Evolutionary conservation across 768 basidiomycete species (phyloP).

Genomic region (Suillus brevipes): DNA sequence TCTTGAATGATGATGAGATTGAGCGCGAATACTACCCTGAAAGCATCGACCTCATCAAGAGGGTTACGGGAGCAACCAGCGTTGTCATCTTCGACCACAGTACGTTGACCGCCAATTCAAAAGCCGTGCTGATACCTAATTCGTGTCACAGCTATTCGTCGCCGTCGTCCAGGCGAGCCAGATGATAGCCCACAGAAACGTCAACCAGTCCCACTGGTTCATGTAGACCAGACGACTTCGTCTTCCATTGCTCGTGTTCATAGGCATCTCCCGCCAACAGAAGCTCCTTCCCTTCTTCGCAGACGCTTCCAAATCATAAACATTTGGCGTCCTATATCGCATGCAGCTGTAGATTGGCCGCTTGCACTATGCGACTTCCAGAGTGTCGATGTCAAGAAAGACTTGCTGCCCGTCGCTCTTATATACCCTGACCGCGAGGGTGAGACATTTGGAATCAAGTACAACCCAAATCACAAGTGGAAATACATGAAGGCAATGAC

Average conservation of each 20-base stretch:
- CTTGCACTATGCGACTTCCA: not conserved
- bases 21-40: not conserved
- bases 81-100: not conserved
- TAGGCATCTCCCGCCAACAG: not conserved
- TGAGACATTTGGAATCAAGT: not conserved
- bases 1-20: not conserved
- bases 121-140: not conserved
- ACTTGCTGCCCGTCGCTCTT: not conserved
- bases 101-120: not conserved
- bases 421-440: not conserved
- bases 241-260: not conserved
- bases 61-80: not conserved
- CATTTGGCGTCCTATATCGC: not conserved
- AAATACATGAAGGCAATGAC: not conserved
- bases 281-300: not conserved
- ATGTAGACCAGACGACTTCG: not conserved
- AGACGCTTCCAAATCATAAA: not conserved
- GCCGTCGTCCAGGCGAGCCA: not conserved
- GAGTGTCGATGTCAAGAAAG: not conserved
- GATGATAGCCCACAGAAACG: not conserved
- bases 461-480: not conserved
- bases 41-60: not conserved
- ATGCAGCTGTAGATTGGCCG: not conserved
- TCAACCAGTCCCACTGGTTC: not conserved
- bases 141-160: not conserved